These are phyloP conservation scores for Amylostereum areolatum DNA, from an alignment of 1,284 basidiomycete species.

Conservation along the genomic window DNA sequence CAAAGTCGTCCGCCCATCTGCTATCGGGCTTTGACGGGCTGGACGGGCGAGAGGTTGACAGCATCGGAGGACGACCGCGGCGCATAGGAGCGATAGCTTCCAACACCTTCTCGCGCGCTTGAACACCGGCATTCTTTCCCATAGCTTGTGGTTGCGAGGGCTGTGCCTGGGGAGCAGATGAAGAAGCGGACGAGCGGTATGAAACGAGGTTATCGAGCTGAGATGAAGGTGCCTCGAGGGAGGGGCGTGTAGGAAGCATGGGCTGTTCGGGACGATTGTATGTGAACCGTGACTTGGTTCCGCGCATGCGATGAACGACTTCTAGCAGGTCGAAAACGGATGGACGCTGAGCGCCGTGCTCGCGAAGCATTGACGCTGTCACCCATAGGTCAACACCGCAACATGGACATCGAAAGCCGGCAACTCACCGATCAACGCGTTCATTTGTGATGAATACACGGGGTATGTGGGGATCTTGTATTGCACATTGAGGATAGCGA, in stretches of 20 bases:
- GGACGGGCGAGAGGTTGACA: constrained; percentile 27
- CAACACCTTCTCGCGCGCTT: constrained; percentile 66
- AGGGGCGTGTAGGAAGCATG: constrained; percentile 34
- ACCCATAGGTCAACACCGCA: constrained; percentile 5
- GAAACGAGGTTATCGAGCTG: constrained; percentile 38
- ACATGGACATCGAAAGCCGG: constrained; percentile 1
- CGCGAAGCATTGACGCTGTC: constrained; percentile 80
- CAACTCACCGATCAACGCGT: constrained; percentile 76
- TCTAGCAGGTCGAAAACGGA: constrained; percentile 76
- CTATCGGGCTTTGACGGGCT: constrained; percentile 32
- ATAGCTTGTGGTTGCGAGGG: constrained; percentile 18
- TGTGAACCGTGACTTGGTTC: constrained; percentile 73
- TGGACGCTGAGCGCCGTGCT: constrained; percentile 79
- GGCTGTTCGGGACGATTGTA: constrained; percentile 51
- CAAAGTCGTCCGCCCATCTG: constrained; percentile 37
- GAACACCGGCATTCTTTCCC: constrained; percentile 43
- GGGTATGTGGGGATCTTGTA: constrained; percentile 94
- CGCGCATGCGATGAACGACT: constrained; percentile 75
- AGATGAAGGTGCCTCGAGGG: constrained; percentile 23
- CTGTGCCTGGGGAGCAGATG: constrained; percentile 10
- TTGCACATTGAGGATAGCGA: constrained; percentile 95
- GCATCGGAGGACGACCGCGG: constrained; percentile 51
- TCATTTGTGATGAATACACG: constrained; percentile 84
- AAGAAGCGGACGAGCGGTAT: constrained; percentile 23
- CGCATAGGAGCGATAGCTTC: constrained; percentile 77